phyloP scores from a whole-genome alignment of 148 eudicot species.

The Silene conica region DNA sequence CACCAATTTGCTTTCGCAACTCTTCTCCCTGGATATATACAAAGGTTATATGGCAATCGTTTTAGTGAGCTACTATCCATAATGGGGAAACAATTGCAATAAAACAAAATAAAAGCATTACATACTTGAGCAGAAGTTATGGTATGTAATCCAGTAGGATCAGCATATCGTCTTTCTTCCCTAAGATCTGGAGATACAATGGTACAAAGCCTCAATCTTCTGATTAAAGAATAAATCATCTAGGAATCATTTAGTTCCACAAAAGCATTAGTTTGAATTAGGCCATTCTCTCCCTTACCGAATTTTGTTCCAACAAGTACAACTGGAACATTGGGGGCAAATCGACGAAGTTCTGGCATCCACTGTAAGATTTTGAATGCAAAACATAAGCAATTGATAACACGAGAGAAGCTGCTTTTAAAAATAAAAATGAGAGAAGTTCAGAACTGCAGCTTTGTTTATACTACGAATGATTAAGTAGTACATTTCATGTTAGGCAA shows the following conservation, averaged over 20 bases:
- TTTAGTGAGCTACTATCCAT: background rate
- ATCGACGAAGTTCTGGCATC: slow-evolving; percentile 98
- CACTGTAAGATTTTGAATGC: slow-evolving; percentile 47
- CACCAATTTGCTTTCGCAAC: slow-evolving; percentile 94
- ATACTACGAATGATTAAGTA: background rate
- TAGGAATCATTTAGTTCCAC: background rate
- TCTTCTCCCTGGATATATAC: slow-evolving; percentile 72
- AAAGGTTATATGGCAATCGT: slow-evolving; percentile 10
- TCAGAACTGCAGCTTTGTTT: background rate
- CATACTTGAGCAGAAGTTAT: slow-evolving; percentile 80
- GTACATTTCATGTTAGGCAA: background rate
- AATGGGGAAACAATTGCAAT: background rate
- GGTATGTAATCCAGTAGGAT: slow-evolving; percentile 62
- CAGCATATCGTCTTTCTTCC: slow-evolving; percentile 76
- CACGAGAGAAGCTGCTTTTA: background rate
- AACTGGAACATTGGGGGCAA: slow-evolving; percentile 90
- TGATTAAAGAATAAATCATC: background rate
- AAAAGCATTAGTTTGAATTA: slow-evolving; percentile 4
- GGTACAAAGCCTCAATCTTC: background rate
- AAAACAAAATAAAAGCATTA: background rate
- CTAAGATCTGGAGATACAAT: slow-evolving; percentile 60
- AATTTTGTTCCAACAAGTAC: slow-evolving; percentile 97
- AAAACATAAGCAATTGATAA: slow-evolving; percentile 8
- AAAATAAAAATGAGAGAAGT: too few species aligned
- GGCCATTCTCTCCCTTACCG: slow-evolving; percentile 39